A percentile compares a stretch with the other conserved stretches of the same genome.
These are phyloP conservation scores for Lodderomyces margitis DNA, from an alignment of 1,139 yeast genomes.

Conservation along the genomic window DNA sequence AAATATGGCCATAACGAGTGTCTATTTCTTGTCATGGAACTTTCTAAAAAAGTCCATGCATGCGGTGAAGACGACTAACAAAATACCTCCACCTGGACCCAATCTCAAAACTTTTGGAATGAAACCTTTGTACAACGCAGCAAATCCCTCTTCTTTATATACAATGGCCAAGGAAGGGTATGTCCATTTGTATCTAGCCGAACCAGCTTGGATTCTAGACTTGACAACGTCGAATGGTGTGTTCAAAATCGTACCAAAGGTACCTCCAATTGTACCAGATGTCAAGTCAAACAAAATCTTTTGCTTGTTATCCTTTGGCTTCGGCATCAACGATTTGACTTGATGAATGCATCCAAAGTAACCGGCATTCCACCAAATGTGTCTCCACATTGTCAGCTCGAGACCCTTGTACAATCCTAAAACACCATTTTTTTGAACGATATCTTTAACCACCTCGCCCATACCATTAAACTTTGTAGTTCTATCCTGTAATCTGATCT, in stretches of 20 bases:
- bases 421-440: slow-evolving; percentile 71
- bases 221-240: slow-evolving; percentile 98
- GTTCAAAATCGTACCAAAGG: slow-evolving; percentile 87
- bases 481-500: slow-evolving; percentile 88
- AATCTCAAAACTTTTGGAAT: slow-evolving; percentile 94
- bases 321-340: slow-evolving; percentile 75
- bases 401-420: slow-evolving; percentile 89
- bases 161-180: slow-evolving; percentile 75
- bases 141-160: slow-evolving; percentile 84
- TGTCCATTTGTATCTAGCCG: slow-evolving; percentile 89
- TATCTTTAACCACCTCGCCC: slow-evolving; percentile 74
- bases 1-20: not conserved
- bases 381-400: slow-evolving; percentile 98
- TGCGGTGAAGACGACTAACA: slow-evolving; percentile 90
- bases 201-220: slow-evolving; percentile 91
- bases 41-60: slow-evolving; percentile 92
- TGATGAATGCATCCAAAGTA: slow-evolving; percentile 95
- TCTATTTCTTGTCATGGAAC: slow-evolving; percentile 35
- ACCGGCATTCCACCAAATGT: slow-evolving; percentile 95
- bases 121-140: slow-evolving; percentile 90
- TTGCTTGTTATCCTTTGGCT: slow-evolving; percentile 64
- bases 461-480: slow-evolving; percentile 82
- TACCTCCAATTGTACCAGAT: slow-evolving; percentile 96
- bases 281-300: slow-evolving; percentile 83
- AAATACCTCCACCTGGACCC: slow-evolving; percentile 99